Conservation (phyloP, 495 filamentous ascomycete species). For the Neurospora africana region DNA sequence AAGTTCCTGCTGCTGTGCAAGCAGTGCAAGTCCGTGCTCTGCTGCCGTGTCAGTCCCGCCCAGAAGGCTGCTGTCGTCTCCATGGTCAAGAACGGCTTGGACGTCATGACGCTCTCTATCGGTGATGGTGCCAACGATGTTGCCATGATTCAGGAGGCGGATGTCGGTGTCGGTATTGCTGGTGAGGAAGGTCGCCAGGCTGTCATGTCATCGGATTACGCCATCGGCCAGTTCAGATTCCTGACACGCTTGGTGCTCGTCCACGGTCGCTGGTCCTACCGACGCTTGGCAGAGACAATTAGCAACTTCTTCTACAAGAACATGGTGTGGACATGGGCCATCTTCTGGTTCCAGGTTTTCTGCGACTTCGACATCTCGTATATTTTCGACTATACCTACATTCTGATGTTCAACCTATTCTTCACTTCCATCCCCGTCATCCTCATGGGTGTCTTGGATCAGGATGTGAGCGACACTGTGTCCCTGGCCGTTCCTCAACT, state of each 20-base stretch:
- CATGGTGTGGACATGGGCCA: constrained; percentile 92
- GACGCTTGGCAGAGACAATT: constrained; percentile 83
- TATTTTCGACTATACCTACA: constrained; percentile 96
- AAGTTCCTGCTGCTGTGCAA: constrained; percentile 95
- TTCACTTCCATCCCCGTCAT: constrained; percentile 96
- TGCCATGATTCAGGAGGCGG: constrained; percentile 99
- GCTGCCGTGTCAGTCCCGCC: constrained; percentile 92
- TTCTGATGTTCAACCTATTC: constrained; percentile 88
- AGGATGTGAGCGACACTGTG: constrained; percentile 90
- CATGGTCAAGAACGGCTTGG: constrained; percentile 84
- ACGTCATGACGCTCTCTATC: constrained; percentile 94
- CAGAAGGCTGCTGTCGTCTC: constrained; percentile 97
- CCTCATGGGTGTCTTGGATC: constrained; percentile 93
- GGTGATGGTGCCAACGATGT: constrained; percentile 99
- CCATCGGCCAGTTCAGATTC: constrained; percentile 96
- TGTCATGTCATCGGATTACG: constrained; percentile 98
- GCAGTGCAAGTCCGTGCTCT: constrained; percentile 92
- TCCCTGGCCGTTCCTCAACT: constrained; percentile 91
- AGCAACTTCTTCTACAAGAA: constrained; percentile 99
- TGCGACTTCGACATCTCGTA: constrained; percentile 93
- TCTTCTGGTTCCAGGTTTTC: constrained; percentile 97
- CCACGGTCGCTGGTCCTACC: constrained; percentile 94
- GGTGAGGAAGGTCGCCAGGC: constrained; percentile 95
- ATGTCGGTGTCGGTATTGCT: constrained; percentile 96
- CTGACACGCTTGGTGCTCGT: constrained; percentile 85